Evolutionary conservation across 2,329 filamentous ascomycete genomes (phyloP).

Genomic region (Fusarium setosum): DNA sequence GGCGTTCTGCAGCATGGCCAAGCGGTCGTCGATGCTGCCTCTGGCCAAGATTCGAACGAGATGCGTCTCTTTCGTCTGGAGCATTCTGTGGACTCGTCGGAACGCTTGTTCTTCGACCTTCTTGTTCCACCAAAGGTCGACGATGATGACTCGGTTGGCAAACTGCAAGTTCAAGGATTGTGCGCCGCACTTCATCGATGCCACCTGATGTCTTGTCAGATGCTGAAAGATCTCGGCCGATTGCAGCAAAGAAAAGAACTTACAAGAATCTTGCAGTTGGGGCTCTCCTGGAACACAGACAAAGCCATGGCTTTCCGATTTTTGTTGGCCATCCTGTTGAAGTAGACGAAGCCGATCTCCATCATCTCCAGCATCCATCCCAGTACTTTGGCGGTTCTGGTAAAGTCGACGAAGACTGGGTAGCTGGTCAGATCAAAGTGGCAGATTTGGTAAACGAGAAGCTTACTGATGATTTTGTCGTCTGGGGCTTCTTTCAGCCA

Average conservation of each 20-base stretch:
- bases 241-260: conserved; percentile 13
- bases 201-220: conserved; percentile 43
- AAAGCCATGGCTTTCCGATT: conserved; percentile 35
- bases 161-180: conserved; percentile 54
- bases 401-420: conserved; percentile 52
- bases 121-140: conserved; percentile 72
- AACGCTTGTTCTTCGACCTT: conserved; percentile 71
- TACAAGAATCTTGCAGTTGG: conserved; percentile 48
- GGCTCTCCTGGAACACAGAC: conserved; percentile 30
- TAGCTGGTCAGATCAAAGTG: neutral
- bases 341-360: conserved; percentile 51
- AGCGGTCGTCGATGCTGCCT: conserved; percentile 67
- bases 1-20: conserved; percentile 64
- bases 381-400: conserved; percentile 46
- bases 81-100: conserved; percentile 71
- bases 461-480: conserved; percentile 55
- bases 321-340: conserved; percentile 41
- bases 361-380: conserved; percentile 49
- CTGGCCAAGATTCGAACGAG: conserved; percentile 68
- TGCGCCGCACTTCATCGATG: conserved; percentile 49
- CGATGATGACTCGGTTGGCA: conserved; percentile 64
- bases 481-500: conserved; percentile 47
- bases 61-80: conserved; percentile 69
- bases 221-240: too few species aligned
- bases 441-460: neutral